Evolutionary conservation across 176 grass and related monocot genomes (phyloP).

Genomic region (Raddia guianensis): DNA sequence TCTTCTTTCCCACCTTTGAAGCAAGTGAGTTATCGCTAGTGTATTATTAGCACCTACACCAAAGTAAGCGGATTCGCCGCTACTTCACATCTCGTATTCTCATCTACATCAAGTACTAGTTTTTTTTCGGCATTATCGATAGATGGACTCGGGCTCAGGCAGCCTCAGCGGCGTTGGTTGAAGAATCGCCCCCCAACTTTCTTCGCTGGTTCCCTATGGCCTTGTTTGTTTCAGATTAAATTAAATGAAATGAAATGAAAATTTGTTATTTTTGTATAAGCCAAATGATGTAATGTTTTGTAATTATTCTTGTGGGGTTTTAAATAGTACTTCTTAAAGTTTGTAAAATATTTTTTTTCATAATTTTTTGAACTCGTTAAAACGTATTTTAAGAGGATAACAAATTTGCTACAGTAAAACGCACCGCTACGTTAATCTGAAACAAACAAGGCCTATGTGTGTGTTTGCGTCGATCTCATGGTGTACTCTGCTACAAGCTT

Average conservation of each 20-base stretch:
- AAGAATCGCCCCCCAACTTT: not conserved
- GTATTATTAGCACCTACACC: not conserved
- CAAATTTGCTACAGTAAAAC: too few species aligned
- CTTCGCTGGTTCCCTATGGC: slow-evolving; percentile 22
- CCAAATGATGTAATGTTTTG: too few species aligned
- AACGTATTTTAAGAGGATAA: too few species aligned
- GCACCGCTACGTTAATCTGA: too few species aligned
- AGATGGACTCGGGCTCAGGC: not conserved
- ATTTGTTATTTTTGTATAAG: too few species aligned
- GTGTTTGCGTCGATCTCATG: slow-evolving; percentile 66
- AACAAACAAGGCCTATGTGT: too few species aligned
- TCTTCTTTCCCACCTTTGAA: not conserved
- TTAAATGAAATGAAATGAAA: too few species aligned
- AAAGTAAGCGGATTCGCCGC: not conserved
- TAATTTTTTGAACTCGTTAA: too few species aligned
- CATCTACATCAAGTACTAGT: not conserved
- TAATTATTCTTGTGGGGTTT: too few species aligned
- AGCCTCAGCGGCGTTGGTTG: not conserved
- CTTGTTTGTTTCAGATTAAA: too few species aligned
- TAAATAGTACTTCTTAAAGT: too few species aligned
- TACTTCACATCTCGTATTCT: slow-evolving; percentile 11
- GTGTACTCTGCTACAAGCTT: slow-evolving; percentile 87
- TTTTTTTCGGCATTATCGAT: slow-evolving; percentile 29
- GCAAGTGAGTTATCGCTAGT: not conserved
- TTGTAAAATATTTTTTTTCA: too few species aligned